Evolutionary conservation across 2,329 filamentous ascomycete genomes (phyloP), one percentile per base, ranked within the genome.

Genomic region (Colletotrichum higginsianum): DNA sequence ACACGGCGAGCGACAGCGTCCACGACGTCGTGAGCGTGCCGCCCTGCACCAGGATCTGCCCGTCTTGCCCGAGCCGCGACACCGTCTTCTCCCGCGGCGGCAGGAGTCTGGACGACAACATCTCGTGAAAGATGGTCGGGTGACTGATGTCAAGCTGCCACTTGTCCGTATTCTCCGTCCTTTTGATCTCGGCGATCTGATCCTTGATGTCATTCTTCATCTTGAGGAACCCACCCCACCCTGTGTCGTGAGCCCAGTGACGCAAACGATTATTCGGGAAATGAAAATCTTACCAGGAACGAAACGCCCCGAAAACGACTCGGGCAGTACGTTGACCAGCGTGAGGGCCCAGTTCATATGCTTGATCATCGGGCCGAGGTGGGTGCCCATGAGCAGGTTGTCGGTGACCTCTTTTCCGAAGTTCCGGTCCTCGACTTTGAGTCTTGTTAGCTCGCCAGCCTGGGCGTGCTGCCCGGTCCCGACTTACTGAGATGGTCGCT

Each of bases 11-110:
- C 1, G 79, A 77, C 26, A 82, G 76, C 12, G 78, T 78, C 78
- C 79, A 80, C 0, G 79, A 80, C 26, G 83, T 83, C 8, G 83
- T 84, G 70, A 84, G 77, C 3, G 82, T 83, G 9, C 82, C 83
- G 2, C 81, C 82, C 62, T 80, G 76, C 4, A 82, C 76, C n/a
- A 83, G 74, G 11, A 79, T 78, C 61, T 83, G 81, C 4, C 80
- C 82, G 56, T 84, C 83, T 12, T 83, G 81, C 9, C 79, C 79
- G 12, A 84, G 78, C 3, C 79, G 77, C 18, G 74, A 73, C 6
- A 79, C 74, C 9, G 75, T 76, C 75, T 83, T 84, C 72, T 84
- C 81, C 5, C 74, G 66, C 9, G 75, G 69, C 1, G 82, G 80
- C 2, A 83, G 77, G 13, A 73, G 40, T 49, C 77, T 76, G 11